Conservation (phyloP, 1,139 yeast species). For the Saccharomycopsis crataegensis region DNA sequence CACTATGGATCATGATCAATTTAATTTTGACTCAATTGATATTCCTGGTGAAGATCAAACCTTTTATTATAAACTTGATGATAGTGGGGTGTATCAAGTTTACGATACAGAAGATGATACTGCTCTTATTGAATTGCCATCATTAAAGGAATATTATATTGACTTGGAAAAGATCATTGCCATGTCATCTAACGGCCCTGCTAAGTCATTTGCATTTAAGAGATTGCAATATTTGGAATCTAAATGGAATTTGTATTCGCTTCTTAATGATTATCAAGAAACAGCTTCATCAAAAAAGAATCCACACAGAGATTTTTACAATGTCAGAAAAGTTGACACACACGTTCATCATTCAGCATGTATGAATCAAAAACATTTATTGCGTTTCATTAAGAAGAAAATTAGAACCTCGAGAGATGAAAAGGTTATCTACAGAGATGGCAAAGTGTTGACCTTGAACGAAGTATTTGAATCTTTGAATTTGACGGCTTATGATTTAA, state of each 20-base stretch:
- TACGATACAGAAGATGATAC: slow-evolving; percentile 33
- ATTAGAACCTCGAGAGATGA: slow-evolving; percentile 75
- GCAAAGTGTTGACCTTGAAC: slow-evolving; percentile 73
- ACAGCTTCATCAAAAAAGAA: slow-evolving; percentile 74
- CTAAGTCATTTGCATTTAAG: slow-evolving; percentile 94
- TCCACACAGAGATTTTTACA: slow-evolving; percentile 96
- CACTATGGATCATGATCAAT: slow-evolving; percentile 40
- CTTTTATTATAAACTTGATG: slow-evolving; percentile 41
- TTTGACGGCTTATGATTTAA: slow-evolving; percentile 84
- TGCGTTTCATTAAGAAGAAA: slow-evolving; percentile 91
- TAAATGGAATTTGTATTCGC: slow-evolving; percentile 85
- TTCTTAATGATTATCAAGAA: slow-evolving; percentile 89
- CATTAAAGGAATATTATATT: slow-evolving; percentile 71
- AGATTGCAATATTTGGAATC: slow-evolving; percentile 92
- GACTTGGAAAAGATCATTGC: slow-evolving; percentile 68
- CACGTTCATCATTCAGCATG: slow-evolving; percentile 99
- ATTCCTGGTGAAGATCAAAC: slow-evolving; percentile 57
- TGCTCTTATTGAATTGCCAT: slow-evolving; percentile 57
- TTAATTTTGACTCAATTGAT: slow-evolving; percentile 50
- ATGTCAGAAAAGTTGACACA: slow-evolving; percentile 96
- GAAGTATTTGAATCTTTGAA: slow-evolving; percentile 88
- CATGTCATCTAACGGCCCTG: slow-evolving; percentile 88
- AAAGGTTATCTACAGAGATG: slow-evolving; percentile 89
- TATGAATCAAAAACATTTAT: slow-evolving; percentile 95
- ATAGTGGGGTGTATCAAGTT: slow-evolving; percentile 65